Percentiles rank a stretch among this genome's conserved stretches.
phyloP scores from a whole-genome alignment of 495 filamentous ascomycete genomes.

The Letharia lupina region DNA sequence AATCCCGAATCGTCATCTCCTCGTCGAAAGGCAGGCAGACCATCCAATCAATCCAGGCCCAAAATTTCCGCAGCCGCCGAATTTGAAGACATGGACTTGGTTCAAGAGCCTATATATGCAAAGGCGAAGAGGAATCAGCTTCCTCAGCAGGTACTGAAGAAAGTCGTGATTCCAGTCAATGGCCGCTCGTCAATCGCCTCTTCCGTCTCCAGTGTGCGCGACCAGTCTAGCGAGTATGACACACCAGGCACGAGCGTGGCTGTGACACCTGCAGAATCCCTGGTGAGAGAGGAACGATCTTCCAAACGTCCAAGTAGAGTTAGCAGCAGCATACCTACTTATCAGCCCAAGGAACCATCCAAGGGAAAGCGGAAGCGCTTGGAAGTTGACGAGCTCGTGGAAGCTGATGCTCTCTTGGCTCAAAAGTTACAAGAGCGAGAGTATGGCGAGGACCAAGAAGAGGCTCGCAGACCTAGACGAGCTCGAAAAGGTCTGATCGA shows the following conservation, averaged over 20 bases:
- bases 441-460: slow-evolving; percentile 35
- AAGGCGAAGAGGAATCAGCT: background rate
- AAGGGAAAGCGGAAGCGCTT: slow-evolving; percentile 33
- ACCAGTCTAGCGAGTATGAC: slow-evolving; percentile 52
- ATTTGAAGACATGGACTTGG: slow-evolving; percentile 7
- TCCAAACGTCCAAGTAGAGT: slow-evolving; percentile 33
- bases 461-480: slow-evolving; percentile 28
- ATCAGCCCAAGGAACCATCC: background rate
- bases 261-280: slow-evolving; percentile 46
- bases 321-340: slow-evolving; percentile 33
- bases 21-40: slow-evolving; percentile 7
- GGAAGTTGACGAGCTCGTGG: slow-evolving; percentile 31
- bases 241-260: slow-evolving; percentile 72
- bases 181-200: slow-evolving; percentile 32
- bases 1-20: background rate
- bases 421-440: slow-evolving; percentile 55
- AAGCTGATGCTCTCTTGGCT: slow-evolving; percentile 51
- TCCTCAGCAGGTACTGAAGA: slow-evolving; percentile 24
- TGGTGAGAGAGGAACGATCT: slow-evolving; percentile 23
- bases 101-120: background rate
- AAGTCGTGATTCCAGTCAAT: slow-evolving; percentile 38
- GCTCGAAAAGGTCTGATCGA: background rate
- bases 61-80: background rate
- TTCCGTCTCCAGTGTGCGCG: slow-evolving; percentile 27
- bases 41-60: background rate